A percentile compares a stretch with the other conserved stretches of the same genome.
phyloP scores from a whole-genome alignment of 2,329 filamentous ascomycete genomes.

The Saccharata proteae region DNA sequence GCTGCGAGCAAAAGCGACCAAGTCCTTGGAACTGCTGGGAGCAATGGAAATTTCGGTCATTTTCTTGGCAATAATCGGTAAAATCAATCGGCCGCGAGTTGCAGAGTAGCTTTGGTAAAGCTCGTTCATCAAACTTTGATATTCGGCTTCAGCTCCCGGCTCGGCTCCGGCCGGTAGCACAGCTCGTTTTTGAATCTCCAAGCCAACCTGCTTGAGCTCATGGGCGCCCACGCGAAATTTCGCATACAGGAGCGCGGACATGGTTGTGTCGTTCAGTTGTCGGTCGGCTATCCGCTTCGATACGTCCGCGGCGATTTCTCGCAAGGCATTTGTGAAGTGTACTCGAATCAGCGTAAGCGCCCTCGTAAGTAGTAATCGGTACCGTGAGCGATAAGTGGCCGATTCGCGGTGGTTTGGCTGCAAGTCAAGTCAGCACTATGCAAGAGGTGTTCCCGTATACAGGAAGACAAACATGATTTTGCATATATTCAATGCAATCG shows the following conservation, averaged over 20 bases:
- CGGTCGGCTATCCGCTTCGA: slow-evolving; percentile 51
- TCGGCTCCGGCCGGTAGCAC: slow-evolving; percentile 48
- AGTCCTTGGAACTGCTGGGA: slow-evolving; percentile 48
- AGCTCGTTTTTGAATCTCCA: slow-evolving; percentile 56
- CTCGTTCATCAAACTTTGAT: slow-evolving; percentile 54
- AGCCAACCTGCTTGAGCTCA: slow-evolving; percentile 52
- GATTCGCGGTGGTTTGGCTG: slow-evolving; percentile 77
- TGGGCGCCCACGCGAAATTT: slow-evolving; percentile 57
- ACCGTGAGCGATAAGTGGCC: slow-evolving; percentile 75
- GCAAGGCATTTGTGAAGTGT: slow-evolving; percentile 51
- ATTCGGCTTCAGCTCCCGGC: slow-evolving; percentile 48
- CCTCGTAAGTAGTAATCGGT: slow-evolving; percentile 65
- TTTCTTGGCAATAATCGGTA: slow-evolving; percentile 52
- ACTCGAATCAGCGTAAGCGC: slow-evolving; percentile 55
- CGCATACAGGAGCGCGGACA: slow-evolving; percentile 58
- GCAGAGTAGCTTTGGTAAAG: slow-evolving; percentile 52
- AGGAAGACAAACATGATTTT: slow-evolving; percentile 53
- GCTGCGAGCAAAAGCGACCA: slow-evolving; percentile 52
- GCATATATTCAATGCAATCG: slow-evolving; percentile 87
- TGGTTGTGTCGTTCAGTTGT: slow-evolving; percentile 59
- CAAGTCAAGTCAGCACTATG: slow-evolving; percentile 2
- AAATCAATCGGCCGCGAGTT: slow-evolving; percentile 44
- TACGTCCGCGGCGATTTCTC: slow-evolving; percentile 50
- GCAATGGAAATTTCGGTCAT: slow-evolving; percentile 43
- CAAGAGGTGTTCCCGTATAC: too few species aligned